Base-by-base conservation (phyloP, 352 stramenopile species). In the Ophiocytium majus region DNA sequence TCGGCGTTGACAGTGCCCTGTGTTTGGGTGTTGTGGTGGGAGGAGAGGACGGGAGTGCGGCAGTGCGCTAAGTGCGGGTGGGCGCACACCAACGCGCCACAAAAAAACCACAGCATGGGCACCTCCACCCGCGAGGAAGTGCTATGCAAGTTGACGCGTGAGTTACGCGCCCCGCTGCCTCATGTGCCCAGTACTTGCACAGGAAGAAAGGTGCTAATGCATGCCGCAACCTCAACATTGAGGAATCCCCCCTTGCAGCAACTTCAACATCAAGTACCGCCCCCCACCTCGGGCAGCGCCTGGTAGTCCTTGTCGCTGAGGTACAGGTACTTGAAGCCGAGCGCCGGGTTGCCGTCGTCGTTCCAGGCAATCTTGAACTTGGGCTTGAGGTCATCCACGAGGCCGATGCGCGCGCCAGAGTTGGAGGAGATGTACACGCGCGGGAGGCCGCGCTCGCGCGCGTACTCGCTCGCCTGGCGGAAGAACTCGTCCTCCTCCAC, bases 311-410 rank as follows among this genome's bases (percentile, higher is more conserved):
- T 94, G 49, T 97, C 91, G 36, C 91, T 97, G 34, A 99, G 91
- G 92, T 99, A 99, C 33, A 99, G 90, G 92, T 99, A 99, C 89
- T 99, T 95, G 86, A 99, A 99, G 87, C 97, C 97, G 92, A 99
- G 98, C 57, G 91, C 92, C 63, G 97, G 96, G 90, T 98, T 98
- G 19, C 84, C 88, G 64, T 95, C 91, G 89, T 99, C 95, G 89
- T 97, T 97, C 95, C 95, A 98, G 83, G 92, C 94, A 33, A 97
- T 83, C 83, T 98, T 95, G 93, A 99, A 98, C 90, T 98, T 93
- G 31, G 91, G 92, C 92, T 99, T 99, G 90, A 99, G 95, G 50
- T 98, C 97, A 88, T 99, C 97, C 19, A 98, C 96, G 90, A 99
- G 96, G 81, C 97, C 97, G 89, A 99, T 99, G 79, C 97, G 95